Percentiles rank a stretch among this genome's conserved stretches.
Conservation (phyloP, 73 alveolate genomes). For the Paramecium sonneborni region DNA sequence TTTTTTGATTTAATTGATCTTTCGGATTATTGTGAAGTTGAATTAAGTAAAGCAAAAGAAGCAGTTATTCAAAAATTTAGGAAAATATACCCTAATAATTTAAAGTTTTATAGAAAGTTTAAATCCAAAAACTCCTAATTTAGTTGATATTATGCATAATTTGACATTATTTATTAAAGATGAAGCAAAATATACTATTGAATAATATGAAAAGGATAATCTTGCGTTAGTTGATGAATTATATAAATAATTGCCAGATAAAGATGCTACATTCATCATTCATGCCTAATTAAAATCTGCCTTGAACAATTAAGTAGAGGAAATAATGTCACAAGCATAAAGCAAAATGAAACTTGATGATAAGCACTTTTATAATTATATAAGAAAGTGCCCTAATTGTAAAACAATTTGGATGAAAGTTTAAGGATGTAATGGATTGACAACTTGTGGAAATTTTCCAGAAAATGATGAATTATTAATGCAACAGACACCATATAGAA, state of each 20-base stretch:
- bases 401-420: constrained; percentile 30
- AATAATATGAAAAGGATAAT: not conserved
- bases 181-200: not conserved
- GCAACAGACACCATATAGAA: not conserved
- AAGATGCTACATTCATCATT: not conserved
- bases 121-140: not conserved
- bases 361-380: not conserved
- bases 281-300: not conserved
- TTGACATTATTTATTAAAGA: not conserved
- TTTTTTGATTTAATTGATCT: not conserved
- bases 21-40: not conserved
- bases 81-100: not conserved
- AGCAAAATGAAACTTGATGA: not conserved
- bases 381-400: constrained; percentile 37
- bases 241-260: not conserved
- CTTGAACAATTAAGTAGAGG: not conserved
- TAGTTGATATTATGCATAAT: constrained; percentile 33
- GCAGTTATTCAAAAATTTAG: not conserved
- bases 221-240: not conserved
- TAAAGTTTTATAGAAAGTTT: not conserved
- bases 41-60: not conserved
- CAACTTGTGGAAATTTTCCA: constrained; percentile 33
- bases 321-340: not conserved
- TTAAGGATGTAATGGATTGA: not conserved
- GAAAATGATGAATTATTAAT: not conserved